Evolutionary conservation across 2,329 filamentous ascomycete species (phyloP).

Genomic region (Metarhizium album): DNA sequence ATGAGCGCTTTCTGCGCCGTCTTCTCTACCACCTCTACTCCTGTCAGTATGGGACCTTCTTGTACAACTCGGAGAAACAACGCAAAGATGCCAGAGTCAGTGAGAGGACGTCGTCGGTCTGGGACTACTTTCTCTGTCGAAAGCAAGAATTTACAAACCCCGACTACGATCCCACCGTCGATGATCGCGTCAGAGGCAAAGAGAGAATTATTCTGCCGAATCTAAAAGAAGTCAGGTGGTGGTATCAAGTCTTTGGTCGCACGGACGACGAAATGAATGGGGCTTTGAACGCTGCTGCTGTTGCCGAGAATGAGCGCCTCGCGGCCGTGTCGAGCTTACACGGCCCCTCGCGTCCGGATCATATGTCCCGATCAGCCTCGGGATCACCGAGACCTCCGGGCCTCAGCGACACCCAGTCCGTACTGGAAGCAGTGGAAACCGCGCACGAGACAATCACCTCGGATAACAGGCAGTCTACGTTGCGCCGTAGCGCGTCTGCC

Average conservation of each 20-base stretch:
- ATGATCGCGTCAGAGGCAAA: conserved; percentile 68
- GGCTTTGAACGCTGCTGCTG: conserved; percentile 42
- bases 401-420: conserved; percentile 34
- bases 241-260: conserved; percentile 78
- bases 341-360: conserved; percentile 15
- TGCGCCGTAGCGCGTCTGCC: conserved; percentile 34
- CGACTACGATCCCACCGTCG: conserved; percentile 61
- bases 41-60: conserved; percentile 92
- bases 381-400: conserved; percentile 28
- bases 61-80: conserved; percentile 91
- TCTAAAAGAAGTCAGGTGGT: conserved; percentile 77
- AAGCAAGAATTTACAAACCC: conserved; percentile 73
- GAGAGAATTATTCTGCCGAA: conserved; percentile 78
- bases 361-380: conserved; percentile 12
- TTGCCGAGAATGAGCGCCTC: conserved; percentile 33
- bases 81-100: conserved; percentile 58
- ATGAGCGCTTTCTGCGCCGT: conserved; percentile 81
- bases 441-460: conserved; percentile 41
- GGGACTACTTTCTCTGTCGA: conserved; percentile 87
- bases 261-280: conserved; percentile 91
- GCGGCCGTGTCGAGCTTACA: conserved; percentile 25
- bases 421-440: conserved; percentile 49
- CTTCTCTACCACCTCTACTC: conserved; percentile 90
- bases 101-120: conserved; percentile 74
- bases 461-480: conserved; percentile 20